Evolutionary conservation across 495 filamentous ascomycete species (phyloP), one percentile per base, ranked within the genome.

Genomic region (Annulohypoxylon stygium): DNA sequence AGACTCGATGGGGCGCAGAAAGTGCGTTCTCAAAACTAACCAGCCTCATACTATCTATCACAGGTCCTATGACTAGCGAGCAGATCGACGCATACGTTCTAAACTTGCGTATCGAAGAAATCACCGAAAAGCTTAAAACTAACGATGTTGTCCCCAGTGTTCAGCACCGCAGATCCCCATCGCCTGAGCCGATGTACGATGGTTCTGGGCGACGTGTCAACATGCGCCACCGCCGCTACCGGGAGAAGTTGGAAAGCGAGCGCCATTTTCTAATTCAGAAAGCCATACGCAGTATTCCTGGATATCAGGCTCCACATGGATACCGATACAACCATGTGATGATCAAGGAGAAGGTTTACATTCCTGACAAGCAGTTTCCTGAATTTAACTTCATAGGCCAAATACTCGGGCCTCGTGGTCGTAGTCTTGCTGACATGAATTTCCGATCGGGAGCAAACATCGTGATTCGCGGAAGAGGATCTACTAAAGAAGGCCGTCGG

Each of bases 401-500:
- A 18, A 7, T 47, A 7, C 16, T 47, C 5, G 43, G 43, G 0
- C 14, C 43, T 7, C 43, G 43, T 12, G 43, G 43, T 8, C 45
- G 45, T 18, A 50, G 45, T 50, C 45, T 50, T 23, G 16, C 93
- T 79, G 93, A 93, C 78, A 94, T 94, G 91, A 91, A 93, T 79
- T 88, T 88, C 70, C 89, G 93, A 78, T 93, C 92, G 26, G 86
- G 87, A 45, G 92, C 92, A 70, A 93, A 93, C 79, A 94, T 94
- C 79, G 91, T 90, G 62, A 93, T 94, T 70, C 90, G 92, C 73
- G 92, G 92, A 76, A 94, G 93, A 84, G 92, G 92, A 76, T 94
- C 92, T 63, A 91, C 94, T 78, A 93, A 94, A 82, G 92, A 94
- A 86, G 92, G 92, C 81, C 93, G 93, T 72, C 90, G 89, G 74